Base-by-base conservation (phyloP, 768 basidiomycete genomes). In the Suillus fuscotomentosus region DNA sequence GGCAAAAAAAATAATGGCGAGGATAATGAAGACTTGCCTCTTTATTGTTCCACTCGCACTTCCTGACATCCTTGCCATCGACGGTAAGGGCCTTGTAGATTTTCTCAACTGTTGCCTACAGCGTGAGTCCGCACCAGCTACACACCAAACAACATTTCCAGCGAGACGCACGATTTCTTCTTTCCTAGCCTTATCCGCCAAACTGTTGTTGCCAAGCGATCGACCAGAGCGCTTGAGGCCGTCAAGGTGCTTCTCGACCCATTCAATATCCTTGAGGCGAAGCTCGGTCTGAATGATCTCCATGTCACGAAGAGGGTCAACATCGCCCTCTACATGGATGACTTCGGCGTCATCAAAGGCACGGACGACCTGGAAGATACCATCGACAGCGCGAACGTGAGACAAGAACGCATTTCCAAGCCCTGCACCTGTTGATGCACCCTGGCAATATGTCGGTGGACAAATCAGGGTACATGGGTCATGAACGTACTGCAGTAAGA, bases 321-420 rank as follows among this genome's bases (percentile, higher is more conserved):
- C 95, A 70, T 99, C 97, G 51, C 97, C 97, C 79, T 99, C 97
- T 67, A 99, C 97, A 77, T 99, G 97, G 69, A 91, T 99, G 75
- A 99, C 95, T 71, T 99, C 97, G n/a, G 95, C 91, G 72, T 99
- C 97, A 72, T 99, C 97, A 75, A 99, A 99, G 6, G 97, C 95
- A 60, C 97, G 92, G 63, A 99, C 89, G 67, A 98, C 90, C 76
- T 99, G 97, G 84, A 99, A 99, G 72, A 99, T 99, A 71, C 97
- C 97, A 74, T 99, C 97, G 66, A 99, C 97, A 11, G 97, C 94
- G 63, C 97, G 91, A 50, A 99, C 96, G 75, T 99, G 95, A 13
- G 95, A 96, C 75, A 99, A 80, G 83, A 99, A 99, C 34, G 95
- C 88, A 75, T 99, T 99, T 48, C 97, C 97, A 47, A 99, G 88